Evolutionary conservation across 179 eudicot genomes (phyloP).

Genomic region (Spinacia oleracea): DNA sequence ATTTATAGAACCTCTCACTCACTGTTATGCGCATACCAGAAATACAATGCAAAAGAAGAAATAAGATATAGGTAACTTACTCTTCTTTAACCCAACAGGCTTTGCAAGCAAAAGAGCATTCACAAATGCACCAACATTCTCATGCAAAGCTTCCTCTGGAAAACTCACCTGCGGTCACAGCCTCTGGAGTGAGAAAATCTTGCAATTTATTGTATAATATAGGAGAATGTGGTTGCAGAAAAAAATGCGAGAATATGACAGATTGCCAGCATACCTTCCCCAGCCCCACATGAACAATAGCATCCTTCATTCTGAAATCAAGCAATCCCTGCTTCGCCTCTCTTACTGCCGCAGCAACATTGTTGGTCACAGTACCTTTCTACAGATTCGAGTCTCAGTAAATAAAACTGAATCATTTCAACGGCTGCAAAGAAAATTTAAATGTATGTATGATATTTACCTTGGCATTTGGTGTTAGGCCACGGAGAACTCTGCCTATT

Average conservation of each 20-base stretch:
- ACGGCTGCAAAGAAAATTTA: neutral
- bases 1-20: neutral
- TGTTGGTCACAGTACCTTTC: conserved; percentile 85
- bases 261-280: conserved; percentile 62
- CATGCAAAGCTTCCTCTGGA: conserved; percentile 75
- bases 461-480: conserved; percentile 77
- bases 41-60: neutral
- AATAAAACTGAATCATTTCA: conserved; percentile 9
- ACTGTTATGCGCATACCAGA: neutral
- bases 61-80: conserved; percentile 47
- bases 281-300: conserved; percentile 88
- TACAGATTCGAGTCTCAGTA: conserved; percentile 32
- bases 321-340: conserved; percentile 71
- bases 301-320: conserved; percentile 75
- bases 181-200: neutral
- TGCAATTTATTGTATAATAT: neutral
- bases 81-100: conserved; percentile 87
- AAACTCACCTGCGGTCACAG: conserved; percentile 56
- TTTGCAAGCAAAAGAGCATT: conserved; percentile 90
- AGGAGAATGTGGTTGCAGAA: neutral
- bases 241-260: neutral
- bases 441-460: conserved; percentile 35
- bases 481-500: conserved; percentile 63
- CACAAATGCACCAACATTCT: conserved; percentile 89
- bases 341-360: conserved; percentile 67